These are phyloP conservation scores for Trametes coccinea DNA, from an alignment of 768 basidiomycete species.

Conservation along the genomic window DNA sequence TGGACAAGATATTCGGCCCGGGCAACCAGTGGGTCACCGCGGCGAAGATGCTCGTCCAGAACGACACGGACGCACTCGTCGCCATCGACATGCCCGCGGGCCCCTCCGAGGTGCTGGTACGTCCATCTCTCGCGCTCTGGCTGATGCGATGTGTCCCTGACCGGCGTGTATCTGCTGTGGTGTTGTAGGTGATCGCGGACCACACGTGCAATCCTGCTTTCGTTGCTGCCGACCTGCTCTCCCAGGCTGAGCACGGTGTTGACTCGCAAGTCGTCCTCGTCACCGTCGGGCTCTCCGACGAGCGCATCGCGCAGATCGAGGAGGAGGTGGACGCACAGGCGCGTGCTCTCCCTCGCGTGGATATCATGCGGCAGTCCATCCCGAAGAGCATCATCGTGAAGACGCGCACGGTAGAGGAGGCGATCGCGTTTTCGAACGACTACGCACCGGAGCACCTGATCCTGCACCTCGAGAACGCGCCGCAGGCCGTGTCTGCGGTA, in stretches of 20 bases:
- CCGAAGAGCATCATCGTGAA: conserved; percentile 89
- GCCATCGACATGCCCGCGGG: conserved; percentile 99
- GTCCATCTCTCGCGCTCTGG: conserved; percentile 32
- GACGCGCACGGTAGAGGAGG: conserved; percentile 65
- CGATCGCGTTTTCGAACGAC: conserved; percentile 89
- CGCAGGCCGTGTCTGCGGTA: conserved; percentile 60
- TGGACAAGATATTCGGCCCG: conserved; percentile 99
- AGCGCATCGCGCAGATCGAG: conserved; percentile 74
- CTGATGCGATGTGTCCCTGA: background rate
- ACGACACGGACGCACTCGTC: conserved; percentile 94
- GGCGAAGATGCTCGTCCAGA: conserved; percentile 98
- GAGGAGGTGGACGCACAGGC: conserved; percentile 86
- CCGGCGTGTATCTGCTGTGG: background rate
- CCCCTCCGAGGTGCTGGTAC: conserved; percentile 93
- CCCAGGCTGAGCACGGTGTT: conserved; percentile 97
- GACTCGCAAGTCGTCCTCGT: conserved; percentile 98
- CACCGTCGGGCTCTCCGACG: conserved; percentile 64
- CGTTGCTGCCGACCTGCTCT: conserved; percentile 94
- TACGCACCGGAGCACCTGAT: conserved; percentile 99
- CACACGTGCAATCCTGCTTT: conserved; percentile 82
- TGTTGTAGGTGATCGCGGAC: conserved; percentile 86
- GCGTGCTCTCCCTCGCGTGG: conserved; percentile 79
- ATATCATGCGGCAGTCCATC: conserved; percentile 88
- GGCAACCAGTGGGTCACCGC: conserved; percentile 99
- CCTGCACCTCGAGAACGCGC: conserved; percentile 77